A percentile compares a stretch with the other conserved stretches of the same genome.
phyloP scores from a whole-genome alignment of 2,329 filamentous ascomycete genomes.

The Colletotrichum sp. region DNA sequence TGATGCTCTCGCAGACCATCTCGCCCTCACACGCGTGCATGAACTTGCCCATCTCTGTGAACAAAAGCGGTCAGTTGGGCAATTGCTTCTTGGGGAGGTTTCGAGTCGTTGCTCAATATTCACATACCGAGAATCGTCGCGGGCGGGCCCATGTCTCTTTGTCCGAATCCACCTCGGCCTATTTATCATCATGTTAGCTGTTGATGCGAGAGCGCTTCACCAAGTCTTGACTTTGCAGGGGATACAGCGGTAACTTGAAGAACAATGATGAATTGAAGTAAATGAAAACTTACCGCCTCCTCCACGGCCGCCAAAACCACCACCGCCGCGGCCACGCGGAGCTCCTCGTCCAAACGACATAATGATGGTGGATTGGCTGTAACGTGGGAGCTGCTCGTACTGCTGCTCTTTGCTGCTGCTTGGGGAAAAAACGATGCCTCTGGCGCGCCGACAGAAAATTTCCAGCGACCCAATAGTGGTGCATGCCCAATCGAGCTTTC shows the following conservation, averaged over 20 bases:
- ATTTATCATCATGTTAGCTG: neutral
- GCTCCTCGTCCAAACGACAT: slow-evolving; percentile 26
- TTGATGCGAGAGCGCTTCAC: neutral
- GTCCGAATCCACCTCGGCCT: slow-evolving; percentile 23
- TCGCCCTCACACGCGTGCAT: slow-evolving; percentile 96
- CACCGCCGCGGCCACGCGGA: slow-evolving; percentile 22
- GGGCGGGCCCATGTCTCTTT: slow-evolving; percentile 23
- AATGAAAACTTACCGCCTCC: slow-evolving; percentile 8
- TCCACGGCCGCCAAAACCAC: slow-evolving; percentile 23
- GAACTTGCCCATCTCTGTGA: slow-evolving; percentile 87
- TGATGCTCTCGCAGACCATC: slow-evolving; percentile 95
- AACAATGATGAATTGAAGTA: neutral
- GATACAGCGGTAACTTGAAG: neutral
- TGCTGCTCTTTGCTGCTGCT: slow-evolving; percentile 3
- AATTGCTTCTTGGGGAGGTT: neutral
- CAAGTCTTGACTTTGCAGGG: neutral
- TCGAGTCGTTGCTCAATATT: neutral
- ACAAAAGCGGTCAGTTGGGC: slow-evolving; percentile 8
- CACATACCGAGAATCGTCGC: slow-evolving; percentile 22
- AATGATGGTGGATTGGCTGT: slow-evolving; percentile 7
- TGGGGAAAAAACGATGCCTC: neutral
- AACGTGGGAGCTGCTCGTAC: slow-evolving; percentile 15
- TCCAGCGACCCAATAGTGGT: slow-evolving; percentile 20
- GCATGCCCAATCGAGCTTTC: slow-evolving; percentile 9
- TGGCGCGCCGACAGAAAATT: slow-evolving; percentile 18